Base-by-base conservation (phyloP, 1,284 basidiomycete genomes). In the Meira nashicola region DNA sequence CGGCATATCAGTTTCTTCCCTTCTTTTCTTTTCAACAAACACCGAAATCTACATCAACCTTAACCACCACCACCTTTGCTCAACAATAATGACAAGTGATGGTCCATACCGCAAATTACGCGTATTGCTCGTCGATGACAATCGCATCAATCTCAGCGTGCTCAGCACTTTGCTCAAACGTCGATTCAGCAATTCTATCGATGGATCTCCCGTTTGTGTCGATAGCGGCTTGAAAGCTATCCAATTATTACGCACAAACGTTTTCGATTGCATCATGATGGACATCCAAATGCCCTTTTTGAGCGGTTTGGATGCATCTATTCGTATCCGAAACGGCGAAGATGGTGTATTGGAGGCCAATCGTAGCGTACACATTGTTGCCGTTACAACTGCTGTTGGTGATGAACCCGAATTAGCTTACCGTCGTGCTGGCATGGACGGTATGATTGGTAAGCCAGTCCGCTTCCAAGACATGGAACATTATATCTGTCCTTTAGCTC, bases 231-330 rank as follows among this genome's bases (percentile, higher is more conserved):
- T 73, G 55, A 71, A 73, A 53, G 70, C 70, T n/a, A 58, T 73
- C 10, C 68, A 69, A 48, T 54, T 66, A 23, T 56, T 73, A 9
- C 65, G 69, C 54, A 62, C 60, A 37, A 51, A 69, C 39, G 65
- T 73, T 55, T 73, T 69, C 33, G 70, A 73, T 54, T 56, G 68
- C 56, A 66, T 71, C 59, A 59, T 71, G 39, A 67, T 73, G 65
- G 70, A 73, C 57, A 71, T 73, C 11, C 67, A 73, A 49, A 73
- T 73, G 70, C 70, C 70, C 6, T 71, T 65, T 37, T 62, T 73
- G 17, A 58, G 65, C 40, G 70, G 70, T 33, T 59, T 71, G 48
- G 70, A 73, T 11, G 64, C 64, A 55, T 58, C 68, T 6, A 58
- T 62, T 37, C 61, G 70, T 33, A 73, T 73, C 41, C 64, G 70